Evolutionary conservation across 2,329 filamentous ascomycete genomes (phyloP), one percentile per base, ranked within the genome.

Genomic region (Fusarium mundagurra): DNA sequence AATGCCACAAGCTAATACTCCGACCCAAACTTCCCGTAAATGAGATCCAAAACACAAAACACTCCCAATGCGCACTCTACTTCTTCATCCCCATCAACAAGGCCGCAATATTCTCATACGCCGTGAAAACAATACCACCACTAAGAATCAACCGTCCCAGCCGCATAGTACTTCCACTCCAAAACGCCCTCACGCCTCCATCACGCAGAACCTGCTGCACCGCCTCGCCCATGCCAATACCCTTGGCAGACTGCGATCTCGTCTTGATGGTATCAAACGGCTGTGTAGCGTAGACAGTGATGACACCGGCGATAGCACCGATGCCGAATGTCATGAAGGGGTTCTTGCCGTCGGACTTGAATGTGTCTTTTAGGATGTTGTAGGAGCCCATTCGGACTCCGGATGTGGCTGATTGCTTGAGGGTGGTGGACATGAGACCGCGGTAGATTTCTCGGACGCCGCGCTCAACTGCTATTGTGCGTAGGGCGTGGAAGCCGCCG

Each of bases 111-210:
- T 88, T 86, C 77, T 92, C 90, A 76, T 91, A 91, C 6, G 88
- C 87, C 5, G 89, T 90, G 71, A 92, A 92, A 3, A 92, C 80
- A 67, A 92, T 92, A 0, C 91, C 91, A n/a, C 91, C 91, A 73
- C 89, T 90, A 50, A 93, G 86, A 2, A 93, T 85, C 8, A 91
- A 86, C 69, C 91, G 81, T 1, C 91, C 90, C 31, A 93, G 77
- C 64, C 92, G 85, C 91, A 93, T 93, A 0, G 89, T 89, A 39
- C 90, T 93, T 2, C 91, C 91, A 67, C 87, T 89, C 91, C 91
- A 93, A 69, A 92, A 90, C 0, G 88, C 91, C 44, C 83, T 85
- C 5, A 92, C 72, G 0, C 91, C 91, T 71, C 88, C 86, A 72
- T 92, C 89, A 1, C 82, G 79, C 60, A 89, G 78, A 8, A 93